A percentile compares a stretch with the other conserved stretches of the same genome.
Evolutionary conservation across 805 yeast species (phyloP).

Genomic region (Hanseniaspora occidentalis): DNA sequence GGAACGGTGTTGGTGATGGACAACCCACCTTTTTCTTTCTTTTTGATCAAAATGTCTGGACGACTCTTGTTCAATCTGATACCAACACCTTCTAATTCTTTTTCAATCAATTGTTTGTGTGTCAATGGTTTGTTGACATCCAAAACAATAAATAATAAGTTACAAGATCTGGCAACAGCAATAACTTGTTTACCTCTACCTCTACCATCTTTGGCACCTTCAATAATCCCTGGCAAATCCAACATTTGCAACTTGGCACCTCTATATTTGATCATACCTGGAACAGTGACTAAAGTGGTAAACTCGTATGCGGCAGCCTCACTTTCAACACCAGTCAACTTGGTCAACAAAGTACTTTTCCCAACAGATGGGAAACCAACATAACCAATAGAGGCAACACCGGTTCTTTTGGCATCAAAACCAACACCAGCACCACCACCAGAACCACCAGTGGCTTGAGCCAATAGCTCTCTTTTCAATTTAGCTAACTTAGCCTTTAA

Average conservation of each 20-base stretch:
- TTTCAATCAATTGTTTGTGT: conserved; percentile 87
- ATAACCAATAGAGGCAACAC: conserved; percentile 94
- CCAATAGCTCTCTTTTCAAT: conserved; percentile 79
- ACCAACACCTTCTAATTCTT: conserved; percentile 95
- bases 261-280: conserved; percentile 88
- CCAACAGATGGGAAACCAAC: conserved; percentile 96
- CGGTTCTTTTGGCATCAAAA: conserved; percentile 97
- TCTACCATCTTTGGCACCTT: conserved; percentile 84
- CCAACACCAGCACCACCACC: conserved; percentile 94
- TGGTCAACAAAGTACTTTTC: conserved; percentile 71
- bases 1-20: conserved; percentile 90
- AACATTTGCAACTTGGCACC: conserved; percentile 97
- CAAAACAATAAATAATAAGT: conserved; percentile 79
- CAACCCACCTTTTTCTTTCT: conserved; percentile 93
- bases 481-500: conserved; percentile 94
- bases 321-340: conserved; percentile 89
- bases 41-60: conserved; percentile 84
- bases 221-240: conserved; percentile 83
- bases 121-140: conserved; percentile 95
- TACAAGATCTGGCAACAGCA: conserved; percentile 98
- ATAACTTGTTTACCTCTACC: conserved; percentile 95
- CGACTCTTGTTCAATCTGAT: conserved; percentile 84
- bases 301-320: conserved; percentile 98
- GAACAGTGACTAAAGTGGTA: conserved; percentile 94
- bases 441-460: conserved; percentile 53